Evolutionary conservation across 441 rosid species (phyloP).

Genomic region (Capsella rubella): DNA sequence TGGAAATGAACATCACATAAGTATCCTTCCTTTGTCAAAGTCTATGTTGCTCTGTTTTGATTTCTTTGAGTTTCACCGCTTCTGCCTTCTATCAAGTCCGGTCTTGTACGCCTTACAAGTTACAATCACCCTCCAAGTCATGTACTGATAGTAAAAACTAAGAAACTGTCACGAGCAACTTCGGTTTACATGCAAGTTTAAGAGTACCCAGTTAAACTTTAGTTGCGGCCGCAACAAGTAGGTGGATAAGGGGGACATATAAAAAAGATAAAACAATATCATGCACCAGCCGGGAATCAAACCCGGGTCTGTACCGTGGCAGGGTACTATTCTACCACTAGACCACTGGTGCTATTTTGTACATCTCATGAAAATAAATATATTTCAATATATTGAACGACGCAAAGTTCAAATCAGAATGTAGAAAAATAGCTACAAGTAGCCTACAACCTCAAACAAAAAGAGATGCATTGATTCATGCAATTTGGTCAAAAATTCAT

Average conservation of each 20-base stretch:
- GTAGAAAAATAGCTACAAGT: neutral
- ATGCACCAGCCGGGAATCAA: constrained; percentile 70
- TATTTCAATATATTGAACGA: neutral
- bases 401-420: neutral
- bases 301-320: constrained; percentile 97
- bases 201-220: too few relatives aligned
- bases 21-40: neutral
- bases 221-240: too few relatives aligned
- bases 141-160: too few relatives aligned
- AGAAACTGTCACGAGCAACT: too few relatives aligned
- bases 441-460: constrained; percentile 1
- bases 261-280: too few relatives aligned
- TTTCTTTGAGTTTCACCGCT: too few relatives aligned
- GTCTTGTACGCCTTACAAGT: too few relatives aligned
- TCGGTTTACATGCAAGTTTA: too few relatives aligned
- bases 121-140: too few relatives aligned
- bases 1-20: neutral
- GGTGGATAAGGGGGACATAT: too few relatives aligned
- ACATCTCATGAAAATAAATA: neutral
- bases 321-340: constrained; percentile 98
- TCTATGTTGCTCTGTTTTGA: neutral
- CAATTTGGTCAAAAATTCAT: neutral
- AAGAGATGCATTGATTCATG: neutral
- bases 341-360: constrained; percentile 70
- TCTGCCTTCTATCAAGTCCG: too few relatives aligned